A percentile compares a stretch with the other conserved stretches of the same genome.
Conservation (phyloP, 306 rosid genomes). For the Astragalus membranaceus region DNA sequence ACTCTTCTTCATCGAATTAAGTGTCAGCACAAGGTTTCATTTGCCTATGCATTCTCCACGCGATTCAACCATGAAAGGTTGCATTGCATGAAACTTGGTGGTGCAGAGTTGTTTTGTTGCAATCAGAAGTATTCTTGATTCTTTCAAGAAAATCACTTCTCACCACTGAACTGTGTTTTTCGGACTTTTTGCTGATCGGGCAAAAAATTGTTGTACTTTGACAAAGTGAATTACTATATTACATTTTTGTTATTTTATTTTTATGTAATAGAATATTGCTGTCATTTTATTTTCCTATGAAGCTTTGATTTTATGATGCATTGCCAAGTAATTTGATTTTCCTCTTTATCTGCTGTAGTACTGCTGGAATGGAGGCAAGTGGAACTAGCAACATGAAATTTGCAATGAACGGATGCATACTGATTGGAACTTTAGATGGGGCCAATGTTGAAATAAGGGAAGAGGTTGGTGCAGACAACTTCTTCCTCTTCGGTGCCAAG, state of each 20-base stretch:
- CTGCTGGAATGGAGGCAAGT: conserved; percentile 99
- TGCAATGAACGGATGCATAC: conserved; percentile 91
- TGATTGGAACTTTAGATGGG: conserved; percentile 95
- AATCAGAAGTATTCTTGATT: not conserved
- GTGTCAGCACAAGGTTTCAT: not conserved
- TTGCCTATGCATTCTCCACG: not conserved
- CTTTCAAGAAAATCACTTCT: not conserved
- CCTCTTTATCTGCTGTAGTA: conserved; percentile 36
- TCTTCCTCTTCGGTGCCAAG: conserved; percentile 89
- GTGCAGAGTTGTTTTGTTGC: not conserved
- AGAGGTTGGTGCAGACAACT: conserved; percentile 93
- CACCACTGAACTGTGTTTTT: not conserved
- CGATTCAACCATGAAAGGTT: not conserved
- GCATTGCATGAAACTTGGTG: not conserved
- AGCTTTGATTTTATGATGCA: conserved; percentile 1
- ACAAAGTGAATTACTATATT: not conserved
- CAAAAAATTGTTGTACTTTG: not conserved
- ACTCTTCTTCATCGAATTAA: not conserved
- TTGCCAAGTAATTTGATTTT: conserved; percentile 12
- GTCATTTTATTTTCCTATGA: not conserved
- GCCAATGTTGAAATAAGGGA: conserved; percentile 97
- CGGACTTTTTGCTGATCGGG: not conserved
- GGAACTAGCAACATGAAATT: conserved; percentile 99
- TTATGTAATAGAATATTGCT: not conserved
- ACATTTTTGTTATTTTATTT: not conserved